Evolutionary conservation across 1,284 basidiomycete genomes (phyloP), one percentile per base, ranked within the genome.

Genomic region (Fomes fomentarius): DNA sequence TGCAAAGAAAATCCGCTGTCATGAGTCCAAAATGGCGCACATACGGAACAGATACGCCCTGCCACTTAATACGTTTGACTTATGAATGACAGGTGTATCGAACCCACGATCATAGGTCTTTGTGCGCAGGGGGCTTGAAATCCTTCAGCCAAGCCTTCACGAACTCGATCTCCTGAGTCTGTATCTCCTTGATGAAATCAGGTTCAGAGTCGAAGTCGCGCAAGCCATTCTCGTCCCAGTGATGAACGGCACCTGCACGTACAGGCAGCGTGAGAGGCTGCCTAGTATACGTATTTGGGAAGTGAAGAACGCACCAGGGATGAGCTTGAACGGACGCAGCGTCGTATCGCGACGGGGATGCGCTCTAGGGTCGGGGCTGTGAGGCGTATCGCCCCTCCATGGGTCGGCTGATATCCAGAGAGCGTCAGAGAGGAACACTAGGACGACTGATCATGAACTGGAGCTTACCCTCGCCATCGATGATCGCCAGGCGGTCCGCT

Each of bases 211-310:
- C 65, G 35, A 82, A 76, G 62, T 93, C 76, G 5, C 65, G 65
- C 17, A 93, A 76, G 0, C 94, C 94, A 66, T 91, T 89, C 74
- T 95, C 92, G 64, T 96, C 94, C 66, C 87, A 96, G 67, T 96
- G 94, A 69, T 97, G 94, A 2, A 96, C 91, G 17, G 81, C 93
- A 54, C 82, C 89, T 92, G 58, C 38, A 40, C 89, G 43, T 12
- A 45, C 48, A 15, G 22, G 22, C 25, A 55, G 38, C 44, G 49
- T 31, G 17, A 8, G 19, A 15, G 19, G 38, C 38, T 22, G 10
- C 9, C 22, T n/a, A n/a, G n/a, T n/a, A n/a, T n/a, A 22, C 4
- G 10, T 3, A 42, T 6, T 22, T 28, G 14, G 1, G 24, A 19
- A 35, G 11, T n/a, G n/a, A n/a, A 52, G 33, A 28, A 14, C 52